Base-by-base conservation (phyloP, 495 filamentous ascomycete genomes). In the Jackrogersella minutella region DNA sequence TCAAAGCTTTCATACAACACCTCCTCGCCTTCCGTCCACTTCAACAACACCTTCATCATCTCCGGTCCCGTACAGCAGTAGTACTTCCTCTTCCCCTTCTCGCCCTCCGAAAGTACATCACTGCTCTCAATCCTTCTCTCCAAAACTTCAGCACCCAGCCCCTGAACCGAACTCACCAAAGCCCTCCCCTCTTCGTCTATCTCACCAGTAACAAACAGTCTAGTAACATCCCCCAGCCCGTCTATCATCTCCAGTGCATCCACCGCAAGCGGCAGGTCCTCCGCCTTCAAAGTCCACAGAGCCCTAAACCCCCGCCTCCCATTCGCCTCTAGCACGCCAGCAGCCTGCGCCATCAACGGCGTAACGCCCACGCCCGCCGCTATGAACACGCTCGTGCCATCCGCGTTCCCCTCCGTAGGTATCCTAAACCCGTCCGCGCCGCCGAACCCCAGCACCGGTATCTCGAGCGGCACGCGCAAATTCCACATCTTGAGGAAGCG, bases 281-380 rank as follows among this genome's bases (percentile, higher is more conserved):
- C 76, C 5, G 75, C 72, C 16, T 83, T 82, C 16, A 92, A 40
- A 5, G 85, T 86, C 92, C 91, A 93, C 13, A 90, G 76, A n/a
- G 93, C 66, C 33, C 72, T 73, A 39, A 92, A 64, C 47, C 28
- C 26, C 58, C 10, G 55, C 43, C n/a, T 58, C 11, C 62, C 72
- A 19, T 57, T 66, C n/a, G 80, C 62, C 58, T 19, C 17, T 1
- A 85, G 71, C 11, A 88, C 63, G 9, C 72, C 72, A 2, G 77
- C 69, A 16, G 87, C 78, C 58, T 92, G 89, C 3, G 87, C 84
- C 26, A 94, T 80, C 8, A 94, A 62, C 2, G 91, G 91, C 33
- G 91, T 96, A 63, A 94, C 91, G 1, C 91, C 92, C 13, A 96
- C 90, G 1, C 92, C 92, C 1, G 86, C 90, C 39, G 90, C 90